Evolutionary conservation across 768 basidiomycete species (phyloP), one percentile per base, ranked within the genome.

Genomic region (Psilocybe sp.): DNA sequence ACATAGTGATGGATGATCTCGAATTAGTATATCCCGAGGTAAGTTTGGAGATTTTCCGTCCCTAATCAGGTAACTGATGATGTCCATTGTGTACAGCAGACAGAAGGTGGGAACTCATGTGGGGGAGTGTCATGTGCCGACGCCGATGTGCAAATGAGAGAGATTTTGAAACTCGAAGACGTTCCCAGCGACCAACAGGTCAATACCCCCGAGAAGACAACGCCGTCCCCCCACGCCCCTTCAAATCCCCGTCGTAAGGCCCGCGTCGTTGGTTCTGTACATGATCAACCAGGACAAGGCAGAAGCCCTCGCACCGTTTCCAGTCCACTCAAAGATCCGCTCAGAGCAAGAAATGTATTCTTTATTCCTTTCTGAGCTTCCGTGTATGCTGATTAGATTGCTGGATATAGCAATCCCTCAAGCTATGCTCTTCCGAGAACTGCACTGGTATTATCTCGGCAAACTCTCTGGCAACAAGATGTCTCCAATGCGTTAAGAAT

Each of bases 391-490:
- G 23, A 28, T 7, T 14, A 7, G 15, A 31, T 39, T 14, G 37
- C 19, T 32, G 56, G 51, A 28, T 43, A 12, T 41, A 39, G 18
- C 52, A 46, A 11, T 52, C 50, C 31, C 47, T 60, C 34, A 60
- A 58, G 36, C 44, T 60, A n/a, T 60, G 60, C 43, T 51, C 60
- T 16, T 53, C 54, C 5, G 34, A 15, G 31, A 40, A 54, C 34
- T 60, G 60, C 41, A 60, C 57, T 23, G 60, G 60, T 19, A 58
- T 50, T 15, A 40, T 60, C 11, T 50, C 55, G 6, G 34, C 44
- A 31, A 49, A 52, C 37, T 60, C 60, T 2, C 48, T 40, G 5
- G 50, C 54, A 3, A 53, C 44, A 7, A 37, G 57, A 46, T 60
- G 60, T 44, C 40, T 56, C 7, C 20, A 34, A 12, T 60, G 60